These are phyloP conservation scores for Ceratocystis huliohia DNA, from an alignment of 2,329 filamentous ascomycete species.

Conservation along the genomic window DNA sequence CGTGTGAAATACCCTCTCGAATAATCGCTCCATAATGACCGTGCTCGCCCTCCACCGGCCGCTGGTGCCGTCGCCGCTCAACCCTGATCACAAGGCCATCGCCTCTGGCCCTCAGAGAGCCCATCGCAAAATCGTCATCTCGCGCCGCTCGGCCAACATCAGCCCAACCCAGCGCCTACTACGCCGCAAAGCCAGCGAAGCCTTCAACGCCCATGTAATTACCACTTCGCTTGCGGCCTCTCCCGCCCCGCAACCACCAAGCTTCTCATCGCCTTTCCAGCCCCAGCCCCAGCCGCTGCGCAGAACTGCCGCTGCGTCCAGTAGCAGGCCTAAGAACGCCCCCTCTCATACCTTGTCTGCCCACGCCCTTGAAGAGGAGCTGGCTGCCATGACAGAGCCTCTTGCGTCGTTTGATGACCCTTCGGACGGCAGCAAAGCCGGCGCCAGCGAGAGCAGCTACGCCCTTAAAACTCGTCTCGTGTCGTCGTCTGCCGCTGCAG, in stretches of 20 bases:
- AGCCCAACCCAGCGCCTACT: constrained; percentile 20
- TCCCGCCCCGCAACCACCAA: constrained; percentile 13
- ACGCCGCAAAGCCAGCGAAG: constrained; percentile 19
- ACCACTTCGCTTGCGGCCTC: constrained; percentile 17
- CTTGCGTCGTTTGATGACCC: constrained; percentile 12
- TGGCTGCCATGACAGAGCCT: constrained; percentile 9
- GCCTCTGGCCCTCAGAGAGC: constrained; percentile 7
- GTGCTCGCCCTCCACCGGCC: constrained; percentile 18
- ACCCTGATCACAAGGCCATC: constrained; percentile 15
- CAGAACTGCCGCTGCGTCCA: not conserved
- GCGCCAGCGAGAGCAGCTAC: not conserved
- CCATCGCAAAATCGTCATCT: constrained; percentile 16
- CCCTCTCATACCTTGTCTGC: not conserved
- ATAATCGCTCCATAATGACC: not conserved
- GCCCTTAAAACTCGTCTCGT: not conserved
- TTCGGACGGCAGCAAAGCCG: not conserved
- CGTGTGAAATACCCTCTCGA: too few relatives aligned
- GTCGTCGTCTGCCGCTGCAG: not conserved
- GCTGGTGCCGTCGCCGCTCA: constrained; percentile 19
- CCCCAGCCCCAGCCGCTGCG: constrained; percentile 1
- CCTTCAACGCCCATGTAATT: constrained; percentile 20
- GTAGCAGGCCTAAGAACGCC: not conserved
- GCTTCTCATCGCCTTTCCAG: constrained; percentile 1
- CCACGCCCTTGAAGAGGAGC: not conserved
- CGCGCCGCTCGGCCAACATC: constrained; percentile 18